Conservation (phyloP, 192 early-diverging fungal genomes). For the Coemansia sp. region DNA sequence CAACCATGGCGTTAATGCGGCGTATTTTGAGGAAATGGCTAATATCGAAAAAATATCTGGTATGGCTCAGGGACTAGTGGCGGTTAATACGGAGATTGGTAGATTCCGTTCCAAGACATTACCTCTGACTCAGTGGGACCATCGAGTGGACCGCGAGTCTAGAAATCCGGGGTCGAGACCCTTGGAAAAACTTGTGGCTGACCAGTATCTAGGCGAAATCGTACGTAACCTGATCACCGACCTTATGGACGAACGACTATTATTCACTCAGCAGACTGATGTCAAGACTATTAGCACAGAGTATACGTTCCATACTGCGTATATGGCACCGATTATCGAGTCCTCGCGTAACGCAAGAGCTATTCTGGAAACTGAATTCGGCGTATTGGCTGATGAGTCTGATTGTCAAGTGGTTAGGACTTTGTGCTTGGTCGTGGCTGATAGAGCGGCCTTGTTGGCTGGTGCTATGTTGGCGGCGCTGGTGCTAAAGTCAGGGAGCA, state of each 20-base stretch:
- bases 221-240: slow-evolving; percentile 80
- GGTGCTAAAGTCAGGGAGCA: slow-evolving; percentile 14
- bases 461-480: slow-evolving; percentile 67
- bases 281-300: slow-evolving; percentile 60
- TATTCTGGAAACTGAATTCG: slow-evolving; percentile 75
- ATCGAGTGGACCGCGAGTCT: slow-evolving; percentile 78
- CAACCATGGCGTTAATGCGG: slow-evolving; percentile 92
- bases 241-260: slow-evolving; percentile 74
- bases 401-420: slow-evolving; percentile 82
- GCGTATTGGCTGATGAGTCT: slow-evolving; percentile 60
- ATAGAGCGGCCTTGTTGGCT: slow-evolving; percentile 76
- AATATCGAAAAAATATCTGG: slow-evolving; percentile 64
- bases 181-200: slow-evolving; percentile 91
- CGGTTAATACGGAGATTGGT: slow-evolving; percentile 95
- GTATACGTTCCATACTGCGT: slow-evolving; percentile 75
- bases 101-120: slow-evolving; percentile 71
- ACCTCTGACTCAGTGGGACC: slow-evolving; percentile 83
- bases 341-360: slow-evolving; percentile 66
- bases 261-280: slow-evolving; percentile 66
- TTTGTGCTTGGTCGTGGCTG: slow-evolving; percentile 83
- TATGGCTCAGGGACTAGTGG: slow-evolving; percentile 60
- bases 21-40: slow-evolving; percentile 82
- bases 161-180: slow-evolving; percentile 74
- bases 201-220: slow-evolving; percentile 92
- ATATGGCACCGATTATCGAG: slow-evolving; percentile 73